Conservation (phyloP, 2,329 filamentous ascomycete genomes). For the Neurospora sp. region DNA sequence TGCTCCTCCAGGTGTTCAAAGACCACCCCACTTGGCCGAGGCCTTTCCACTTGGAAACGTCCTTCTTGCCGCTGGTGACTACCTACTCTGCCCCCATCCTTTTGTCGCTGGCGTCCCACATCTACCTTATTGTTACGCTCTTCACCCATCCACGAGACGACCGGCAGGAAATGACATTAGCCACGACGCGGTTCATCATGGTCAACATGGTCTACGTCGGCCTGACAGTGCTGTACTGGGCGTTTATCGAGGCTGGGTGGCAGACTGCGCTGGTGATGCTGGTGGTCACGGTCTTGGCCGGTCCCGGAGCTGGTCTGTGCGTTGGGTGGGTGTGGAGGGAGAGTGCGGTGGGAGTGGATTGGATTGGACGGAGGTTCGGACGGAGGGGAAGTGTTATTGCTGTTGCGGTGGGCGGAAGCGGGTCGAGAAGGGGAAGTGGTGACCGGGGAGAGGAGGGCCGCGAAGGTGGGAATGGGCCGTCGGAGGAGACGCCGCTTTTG, state of each 20-base stretch:
- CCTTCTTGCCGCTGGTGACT: constrained; percentile 25
- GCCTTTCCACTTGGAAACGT: constrained; percentile 34
- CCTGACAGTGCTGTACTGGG: constrained; percentile 42
- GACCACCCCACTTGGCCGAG: constrained; percentile 13
- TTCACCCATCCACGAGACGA: constrained; percentile 30
- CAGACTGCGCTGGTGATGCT: constrained; percentile 21
- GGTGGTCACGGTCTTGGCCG: constrained; percentile 20
- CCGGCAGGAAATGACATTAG: constrained; percentile 39
- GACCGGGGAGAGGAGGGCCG: too few species aligned
- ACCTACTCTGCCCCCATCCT: constrained; percentile 37
- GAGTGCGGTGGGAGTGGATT: constrained; percentile 11
- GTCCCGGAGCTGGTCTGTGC: constrained; percentile 28
- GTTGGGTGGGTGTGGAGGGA: constrained; percentile 25
- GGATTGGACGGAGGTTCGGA: not conserved
- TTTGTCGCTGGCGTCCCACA: constrained; percentile 34
- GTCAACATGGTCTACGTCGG: constrained; percentile 36
- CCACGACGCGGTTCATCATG: constrained; percentile 34
- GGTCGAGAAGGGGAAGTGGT: constrained; percentile 8
- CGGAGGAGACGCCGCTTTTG: constrained; percentile 23
- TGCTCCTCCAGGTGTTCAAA: constrained; percentile 8
- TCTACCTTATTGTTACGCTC: constrained; percentile 29
- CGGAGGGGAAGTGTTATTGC: constrained; percentile 11
- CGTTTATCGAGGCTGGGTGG: constrained; percentile 41
- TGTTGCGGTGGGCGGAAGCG: constrained; percentile 14
- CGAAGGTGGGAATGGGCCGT: not conserved